Conservation (phyloP, 345 rosid genomes). For the Mallotus nudiflorus region DNA sequence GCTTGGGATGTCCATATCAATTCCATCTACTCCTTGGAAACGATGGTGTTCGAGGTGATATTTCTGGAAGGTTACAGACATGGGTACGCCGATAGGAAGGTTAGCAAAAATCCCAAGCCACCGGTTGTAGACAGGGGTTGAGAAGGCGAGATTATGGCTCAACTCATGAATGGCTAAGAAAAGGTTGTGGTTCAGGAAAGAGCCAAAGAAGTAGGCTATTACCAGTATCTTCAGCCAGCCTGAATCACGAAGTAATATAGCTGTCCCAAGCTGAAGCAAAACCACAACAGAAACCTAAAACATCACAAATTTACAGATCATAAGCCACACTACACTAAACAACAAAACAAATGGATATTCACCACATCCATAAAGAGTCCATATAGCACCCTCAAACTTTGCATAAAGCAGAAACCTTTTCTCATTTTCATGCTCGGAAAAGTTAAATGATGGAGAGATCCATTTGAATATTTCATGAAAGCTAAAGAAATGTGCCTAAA, state of each 20-base stretch:
- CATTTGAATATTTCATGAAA: no score
- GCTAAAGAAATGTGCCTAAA: no score
- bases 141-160: constrained; percentile 91
- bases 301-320: constrained; percentile 11
- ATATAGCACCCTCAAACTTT: background rate
- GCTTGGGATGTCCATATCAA: constrained; percentile 85
- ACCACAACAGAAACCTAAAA: constrained; percentile 71
- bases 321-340: background rate
- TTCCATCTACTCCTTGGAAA: constrained; percentile 83
- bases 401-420: background rate
- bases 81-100: constrained; percentile 87
- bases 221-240: constrained; percentile 72
- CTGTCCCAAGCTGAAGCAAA: constrained; percentile 65
- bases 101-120: constrained; percentile 91
- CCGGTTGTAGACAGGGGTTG: constrained; percentile 67
- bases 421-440: no score
- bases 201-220: constrained; percentile 74
- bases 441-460: no score
- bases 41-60: constrained; percentile 91
- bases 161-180: constrained; percentile 90
- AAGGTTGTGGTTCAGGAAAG: constrained; percentile 88
- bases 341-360: background rate
- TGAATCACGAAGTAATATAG: constrained; percentile 55
- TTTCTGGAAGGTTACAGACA: constrained; percentile 87
- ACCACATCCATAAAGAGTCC: background rate